These are phyloP conservation scores for Hyphodiscus sp. DNA, from an alignment of 2,329 filamentous ascomycete species.

Conservation along the genomic window DNA sequence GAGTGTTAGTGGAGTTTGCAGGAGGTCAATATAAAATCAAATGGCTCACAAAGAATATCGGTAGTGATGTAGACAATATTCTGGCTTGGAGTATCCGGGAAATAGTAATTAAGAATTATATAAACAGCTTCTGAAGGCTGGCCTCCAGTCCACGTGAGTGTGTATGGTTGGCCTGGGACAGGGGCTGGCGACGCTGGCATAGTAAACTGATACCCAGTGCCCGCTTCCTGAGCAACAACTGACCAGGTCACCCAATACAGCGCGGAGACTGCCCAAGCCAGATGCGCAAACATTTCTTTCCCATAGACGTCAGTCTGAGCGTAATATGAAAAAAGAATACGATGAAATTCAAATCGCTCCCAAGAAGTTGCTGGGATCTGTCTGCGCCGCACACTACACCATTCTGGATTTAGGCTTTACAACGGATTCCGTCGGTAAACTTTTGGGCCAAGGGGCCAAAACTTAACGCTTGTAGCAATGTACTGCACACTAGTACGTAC, in stretches of 20 bases:
- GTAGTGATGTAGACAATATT: constrained; percentile 7
- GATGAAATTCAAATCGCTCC: neutral
- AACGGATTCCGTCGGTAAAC: neutral
- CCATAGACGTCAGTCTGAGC: neutral
- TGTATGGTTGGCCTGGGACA: constrained; percentile 10
- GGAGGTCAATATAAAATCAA: neutral
- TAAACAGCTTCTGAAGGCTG: constrained; percentile 8
- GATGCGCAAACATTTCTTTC: neutral
- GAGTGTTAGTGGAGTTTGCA: neutral
- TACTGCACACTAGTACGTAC: too few species aligned
- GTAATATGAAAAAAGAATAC: neutral
- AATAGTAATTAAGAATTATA: constrained; percentile 10
- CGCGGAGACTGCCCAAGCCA: neutral
- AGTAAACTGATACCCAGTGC: constrained; percentile 5
- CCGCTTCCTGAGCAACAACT: neutral
- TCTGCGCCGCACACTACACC: neutral
- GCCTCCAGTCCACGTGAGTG: constrained; percentile 13
- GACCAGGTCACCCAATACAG: neutral
- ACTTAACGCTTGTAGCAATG: neutral
- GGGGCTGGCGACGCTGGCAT: constrained; percentile 5
- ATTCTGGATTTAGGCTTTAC: neutral
- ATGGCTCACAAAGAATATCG: constrained; percentile 9
- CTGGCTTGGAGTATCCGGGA: constrained; percentile 2
- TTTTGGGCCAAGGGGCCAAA: neutral
- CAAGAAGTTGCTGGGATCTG: neutral